phyloP scores from a whole-genome alignment of 75 land plant species.

The Cryptomeria japonica region DNA sequence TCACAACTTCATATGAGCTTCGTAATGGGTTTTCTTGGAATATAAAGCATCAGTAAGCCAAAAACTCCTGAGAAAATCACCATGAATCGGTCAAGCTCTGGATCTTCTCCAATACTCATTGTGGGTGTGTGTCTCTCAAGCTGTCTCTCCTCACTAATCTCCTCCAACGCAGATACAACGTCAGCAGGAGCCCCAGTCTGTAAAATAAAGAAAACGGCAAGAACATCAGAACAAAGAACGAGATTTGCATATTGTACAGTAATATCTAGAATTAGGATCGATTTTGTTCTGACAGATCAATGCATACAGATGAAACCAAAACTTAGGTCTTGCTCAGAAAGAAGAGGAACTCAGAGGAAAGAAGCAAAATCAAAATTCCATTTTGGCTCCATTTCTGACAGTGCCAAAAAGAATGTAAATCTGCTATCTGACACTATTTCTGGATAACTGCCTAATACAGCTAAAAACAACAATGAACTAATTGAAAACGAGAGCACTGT shows the following conservation, averaged over 20 bases:
- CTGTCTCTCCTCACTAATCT: constrained; percentile 31
- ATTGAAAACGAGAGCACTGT: neutral
- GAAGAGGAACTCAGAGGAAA: neutral
- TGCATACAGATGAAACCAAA: neutral
- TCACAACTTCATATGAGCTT: too few species aligned
- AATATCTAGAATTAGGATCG: neutral
- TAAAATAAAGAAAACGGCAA: neutral
- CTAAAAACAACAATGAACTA: neutral
- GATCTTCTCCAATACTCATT: constrained; percentile 53
- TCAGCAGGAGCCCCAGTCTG: constrained; percentile 77
- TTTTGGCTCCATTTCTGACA: too few species aligned
- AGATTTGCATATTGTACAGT: neutral
- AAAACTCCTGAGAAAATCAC: constrained; percentile 22
- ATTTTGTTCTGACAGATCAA: neutral
- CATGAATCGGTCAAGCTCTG: constrained; percentile 92
- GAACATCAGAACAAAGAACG: neutral
- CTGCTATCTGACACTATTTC: neutral
- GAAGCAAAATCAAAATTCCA: neutral
- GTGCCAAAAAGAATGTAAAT: neutral
- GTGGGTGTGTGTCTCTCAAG: neutral
- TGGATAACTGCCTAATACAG: neutral
- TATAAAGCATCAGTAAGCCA: neutral
- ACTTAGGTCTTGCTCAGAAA: neutral
- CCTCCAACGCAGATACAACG: constrained; percentile 48
- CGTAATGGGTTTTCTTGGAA: neutral